These are phyloP conservation scores for Nannochloropsis granulata DNA, from an alignment of 108 stramenopile genomes.

Conservation along the genomic window DNA sequence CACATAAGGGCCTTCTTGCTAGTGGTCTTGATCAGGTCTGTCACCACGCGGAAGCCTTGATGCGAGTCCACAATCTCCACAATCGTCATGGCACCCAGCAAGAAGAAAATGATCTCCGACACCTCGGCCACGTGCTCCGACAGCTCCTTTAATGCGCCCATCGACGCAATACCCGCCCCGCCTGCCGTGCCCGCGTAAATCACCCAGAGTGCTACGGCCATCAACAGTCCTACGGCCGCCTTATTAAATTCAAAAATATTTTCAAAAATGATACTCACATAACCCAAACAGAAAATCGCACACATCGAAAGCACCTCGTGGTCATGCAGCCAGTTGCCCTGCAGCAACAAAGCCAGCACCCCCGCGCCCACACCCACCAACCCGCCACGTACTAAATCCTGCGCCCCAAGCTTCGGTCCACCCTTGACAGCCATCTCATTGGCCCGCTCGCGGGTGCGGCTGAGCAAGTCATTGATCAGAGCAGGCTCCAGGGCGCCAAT, in stretches of 20 bases:
- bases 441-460: slow-evolving; percentile 60
- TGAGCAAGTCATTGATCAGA: slow-evolving; percentile 43
- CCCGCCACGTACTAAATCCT: slow-evolving; percentile 52
- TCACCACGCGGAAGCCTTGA: slow-evolving; percentile 85
- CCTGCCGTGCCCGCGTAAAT: slow-evolving; percentile 73
- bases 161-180: slow-evolving; percentile 49
- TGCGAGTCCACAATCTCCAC: slow-evolving; percentile 86
- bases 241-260: slow-evolving; percentile 84
- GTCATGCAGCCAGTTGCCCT: slow-evolving; percentile 55
- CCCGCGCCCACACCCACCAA: slow-evolving; percentile 40
- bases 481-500: background rate
- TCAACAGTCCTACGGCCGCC: slow-evolving; percentile 70
- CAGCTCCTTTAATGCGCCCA: slow-evolving; percentile 52
- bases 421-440: slow-evolving; percentile 44
- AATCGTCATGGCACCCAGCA: slow-evolving; percentile 76
- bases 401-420: slow-evolving; percentile 36
- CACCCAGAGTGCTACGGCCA: slow-evolving; percentile 80
- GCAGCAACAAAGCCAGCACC: slow-evolving; percentile 46
- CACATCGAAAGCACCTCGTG: slow-evolving; percentile 63
- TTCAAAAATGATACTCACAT: slow-evolving; percentile 82
- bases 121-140: slow-evolving; percentile 77
- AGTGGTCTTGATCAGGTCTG: slow-evolving; percentile 70
- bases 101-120: slow-evolving; percentile 82
- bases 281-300: slow-evolving; percentile 69
- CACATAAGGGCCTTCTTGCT: slow-evolving; percentile 72